These are phyloP conservation scores for Rhizopogon vinicolor DNA, from an alignment of 768 basidiomycete species.

Conservation along the genomic window DNA sequence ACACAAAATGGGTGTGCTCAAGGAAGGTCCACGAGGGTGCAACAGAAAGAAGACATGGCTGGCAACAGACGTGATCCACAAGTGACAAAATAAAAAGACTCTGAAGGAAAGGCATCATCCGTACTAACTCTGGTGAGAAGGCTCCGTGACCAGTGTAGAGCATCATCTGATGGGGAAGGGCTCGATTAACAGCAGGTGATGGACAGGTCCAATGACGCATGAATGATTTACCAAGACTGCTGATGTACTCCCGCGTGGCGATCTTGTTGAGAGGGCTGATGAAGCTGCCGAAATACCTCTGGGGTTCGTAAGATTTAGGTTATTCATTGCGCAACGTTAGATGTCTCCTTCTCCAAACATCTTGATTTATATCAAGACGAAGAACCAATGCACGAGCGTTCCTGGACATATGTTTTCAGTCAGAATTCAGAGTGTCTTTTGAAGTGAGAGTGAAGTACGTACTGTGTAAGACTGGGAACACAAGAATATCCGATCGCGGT, in stretches of 20 bases:
- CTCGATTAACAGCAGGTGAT: background rate
- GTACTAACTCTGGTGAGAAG: background rate
- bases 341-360: conserved; percentile 36
- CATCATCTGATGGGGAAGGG: background rate
- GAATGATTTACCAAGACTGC: conserved; percentile 25
- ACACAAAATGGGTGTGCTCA: too few relatives aligned
- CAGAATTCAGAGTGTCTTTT: background rate
- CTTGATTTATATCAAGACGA: conserved; percentile 9
- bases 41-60: too few relatives aligned
- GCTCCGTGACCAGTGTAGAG: background rate
- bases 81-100: too few relatives aligned
- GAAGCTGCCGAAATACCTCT: conserved; percentile 49
- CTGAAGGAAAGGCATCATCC: background rate
- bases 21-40: too few relatives aligned
- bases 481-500: conserved; percentile 43
- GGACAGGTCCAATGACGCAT: conserved; percentile 9
- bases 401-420: conserved; percentile 6
- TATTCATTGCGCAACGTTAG: background rate
- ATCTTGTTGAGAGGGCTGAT: conserved; percentile 48
- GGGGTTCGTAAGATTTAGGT: conserved; percentile 30
- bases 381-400: conserved; percentile 25
- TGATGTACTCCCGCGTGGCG: conserved; percentile 30
- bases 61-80: too few relatives aligned
- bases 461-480: conserved; percentile 38
- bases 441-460: conserved; percentile 9